These are phyloP conservation scores for Oenanthe javanica DNA, from an alignment of 140 eudicot genomes.

Conservation along the genomic window DNA sequence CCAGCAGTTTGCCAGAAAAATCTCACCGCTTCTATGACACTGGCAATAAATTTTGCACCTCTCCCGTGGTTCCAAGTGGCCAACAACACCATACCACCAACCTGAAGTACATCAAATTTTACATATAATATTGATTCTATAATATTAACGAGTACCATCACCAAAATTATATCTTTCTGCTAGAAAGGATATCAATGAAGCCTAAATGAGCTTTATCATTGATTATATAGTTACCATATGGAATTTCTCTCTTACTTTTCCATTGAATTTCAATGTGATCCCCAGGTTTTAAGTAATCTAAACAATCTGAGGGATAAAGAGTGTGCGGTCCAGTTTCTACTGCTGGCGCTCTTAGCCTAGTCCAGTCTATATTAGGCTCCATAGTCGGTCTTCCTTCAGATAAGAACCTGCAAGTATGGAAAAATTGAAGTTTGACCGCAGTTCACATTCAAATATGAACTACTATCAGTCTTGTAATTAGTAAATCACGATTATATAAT, in stretches of 20 bases:
- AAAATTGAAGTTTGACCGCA: background rate
- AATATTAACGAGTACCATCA: background rate
- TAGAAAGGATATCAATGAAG: no score
- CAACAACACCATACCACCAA: conserved; percentile 99
- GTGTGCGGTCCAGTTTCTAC: conserved; percentile 49
- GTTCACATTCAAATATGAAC: background rate
- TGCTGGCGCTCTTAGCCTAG: conserved; percentile 63
- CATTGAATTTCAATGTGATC: conserved; percentile 92
- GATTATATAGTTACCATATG: conserved; percentile 49
- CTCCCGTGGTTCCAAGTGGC: conserved; percentile 71
- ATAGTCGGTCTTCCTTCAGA: conserved; percentile 54
- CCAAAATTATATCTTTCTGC: background rate
- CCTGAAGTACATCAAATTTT: conserved; percentile 38
- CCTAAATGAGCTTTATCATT: background rate
- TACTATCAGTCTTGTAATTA: background rate
- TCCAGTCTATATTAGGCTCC: conserved; percentile 75
- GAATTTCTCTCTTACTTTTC: conserved; percentile 69
- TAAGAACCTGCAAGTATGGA: conserved; percentile 34
- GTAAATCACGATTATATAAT: background rate
- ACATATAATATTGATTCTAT: background rate
- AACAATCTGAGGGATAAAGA: conserved; percentile 63
- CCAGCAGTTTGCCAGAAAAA: background rate
- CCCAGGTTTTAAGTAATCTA: conserved; percentile 64
- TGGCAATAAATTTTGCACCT: conserved; percentile 62
- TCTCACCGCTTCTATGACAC: conserved; percentile 63